Base-by-base conservation (phyloP, 208 protist genomes). In the Leishmania tropica region DNA sequence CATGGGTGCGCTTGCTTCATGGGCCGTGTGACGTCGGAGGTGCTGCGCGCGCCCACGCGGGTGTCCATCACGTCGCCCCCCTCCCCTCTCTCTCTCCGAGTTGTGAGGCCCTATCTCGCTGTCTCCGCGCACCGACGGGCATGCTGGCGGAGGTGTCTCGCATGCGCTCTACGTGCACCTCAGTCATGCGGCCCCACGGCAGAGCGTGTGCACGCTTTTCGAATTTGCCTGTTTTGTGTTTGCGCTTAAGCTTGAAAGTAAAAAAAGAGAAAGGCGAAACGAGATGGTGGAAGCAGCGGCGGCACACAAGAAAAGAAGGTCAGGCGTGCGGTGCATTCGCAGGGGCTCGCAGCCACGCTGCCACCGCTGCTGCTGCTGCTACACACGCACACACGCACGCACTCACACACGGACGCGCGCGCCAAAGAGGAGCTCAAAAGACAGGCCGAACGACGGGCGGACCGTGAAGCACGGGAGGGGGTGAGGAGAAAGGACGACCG, bases 391-490 rank as follows among this genome's bases (percentile, higher is more conserved):
- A 0, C 31, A 31, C 31, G 31, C 31, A 31, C 42, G 4, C 42
- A 42, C 42, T 10, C 35, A 45, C 35, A 76, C 35, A 67, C 58
- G 81, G 8, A 80, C 67, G 81, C 60, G 58, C 67, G 37, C 7
- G 19, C 47, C 78, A n/a, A 76, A 42, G 31, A 31, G 19, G 0
- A 3, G 3, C 0, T 17, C 3, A 71, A 71, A 71, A 42, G n/a
- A 42, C 42, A 54, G 15, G 13, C 48, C 48, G 1, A 53, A 53
- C 48, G 48, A 53, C 48, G 48, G 48, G 13, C 48, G 0, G 11
- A 53, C 48, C 15, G 15, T 53, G 37, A 40, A 0, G 37, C 19
- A 2, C 37, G 17, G 21, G 64, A 31, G 17, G 21, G 0, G 2
- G 28, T 31, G n/a, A n/a, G 11, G 28, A 13, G 13, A 67, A 40